Percentiles rank a stretch among this genome's conserved stretches.
Conservation (phyloP, 495 filamentous ascomycete genomes). For the Durotheca rogersii region DNA sequence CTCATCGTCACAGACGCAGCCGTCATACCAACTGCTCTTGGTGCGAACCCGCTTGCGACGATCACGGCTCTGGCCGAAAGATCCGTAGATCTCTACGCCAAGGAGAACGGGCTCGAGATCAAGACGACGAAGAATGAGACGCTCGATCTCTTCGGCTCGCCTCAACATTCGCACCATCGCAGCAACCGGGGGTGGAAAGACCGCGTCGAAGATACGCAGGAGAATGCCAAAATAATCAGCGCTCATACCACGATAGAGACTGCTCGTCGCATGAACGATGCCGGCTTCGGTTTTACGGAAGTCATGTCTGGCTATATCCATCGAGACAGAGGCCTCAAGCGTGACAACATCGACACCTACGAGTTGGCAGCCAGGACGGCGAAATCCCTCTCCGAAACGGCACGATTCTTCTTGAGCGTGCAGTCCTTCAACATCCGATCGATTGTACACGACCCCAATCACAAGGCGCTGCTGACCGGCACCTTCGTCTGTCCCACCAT, state of each 20-base stretch:
- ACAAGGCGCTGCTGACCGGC: slow-evolving; percentile 59
- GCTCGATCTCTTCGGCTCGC: slow-evolving; percentile 49
- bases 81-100: slow-evolving; percentile 52
- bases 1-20: slow-evolving; percentile 64
- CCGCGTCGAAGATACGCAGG: slow-evolving; percentile 30
- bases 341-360: slow-evolving; percentile 52
- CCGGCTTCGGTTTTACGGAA: slow-evolving; percentile 61
- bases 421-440: slow-evolving; percentile 52
- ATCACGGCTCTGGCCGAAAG: slow-evolving; percentile 68
- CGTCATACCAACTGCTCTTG: slow-evolving; percentile 64
- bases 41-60: slow-evolving; percentile 69
- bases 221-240: slow-evolving; percentile 30
- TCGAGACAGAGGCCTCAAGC: slow-evolving; percentile 48
- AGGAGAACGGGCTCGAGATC: slow-evolving; percentile 45
- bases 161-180: slow-evolving; percentile 30
- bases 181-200: slow-evolving; percentile 6
- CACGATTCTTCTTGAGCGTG: slow-evolving; percentile 62
- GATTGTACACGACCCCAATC: slow-evolving; percentile 47
- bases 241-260: slow-evolving; percentile 44
- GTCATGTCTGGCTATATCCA: slow-evolving; percentile 65
- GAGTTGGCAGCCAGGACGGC: slow-evolving; percentile 56
- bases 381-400: slow-evolving; percentile 52
- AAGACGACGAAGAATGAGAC: slow-evolving; percentile 54
- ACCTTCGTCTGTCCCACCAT: slow-evolving; percentile 62
- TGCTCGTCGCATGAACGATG: slow-evolving; percentile 45